Conservation (phyloP, 768 basidiomycete genomes). For the Mycena latifolia region DNA sequence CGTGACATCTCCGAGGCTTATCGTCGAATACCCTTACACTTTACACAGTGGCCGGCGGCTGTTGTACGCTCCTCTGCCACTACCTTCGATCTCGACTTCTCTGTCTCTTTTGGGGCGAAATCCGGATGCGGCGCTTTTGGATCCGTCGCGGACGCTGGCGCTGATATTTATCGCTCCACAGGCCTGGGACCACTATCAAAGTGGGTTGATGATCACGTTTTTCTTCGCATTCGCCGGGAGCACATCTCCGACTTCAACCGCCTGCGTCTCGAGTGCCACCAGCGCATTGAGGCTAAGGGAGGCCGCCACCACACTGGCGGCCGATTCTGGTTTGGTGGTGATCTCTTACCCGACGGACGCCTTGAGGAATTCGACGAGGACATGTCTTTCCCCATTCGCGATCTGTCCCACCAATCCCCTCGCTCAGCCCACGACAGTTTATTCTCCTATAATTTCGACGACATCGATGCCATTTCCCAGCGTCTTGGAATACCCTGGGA, state of each 20-base stretch:
- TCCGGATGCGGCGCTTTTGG: constrained; percentile 18
- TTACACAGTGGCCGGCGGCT: constrained; percentile 49
- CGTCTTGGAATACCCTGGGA: constrained; percentile 40
- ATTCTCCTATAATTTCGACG: constrained; percentile 36
- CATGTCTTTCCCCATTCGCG: constrained; percentile 27
- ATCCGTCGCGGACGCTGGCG: constrained; percentile 25
- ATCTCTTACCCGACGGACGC: constrained; percentile 1
- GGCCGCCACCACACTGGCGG: constrained; percentile 24
- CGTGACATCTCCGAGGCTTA: constrained; percentile 20
- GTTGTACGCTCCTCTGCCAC: constrained; percentile 40
- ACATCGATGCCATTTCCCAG: constrained; percentile 36
- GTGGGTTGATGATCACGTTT: constrained; percentile 45
- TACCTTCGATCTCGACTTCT: constrained; percentile 15
- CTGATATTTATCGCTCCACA: constrained; percentile 23
- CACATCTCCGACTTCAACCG: constrained; percentile 24
- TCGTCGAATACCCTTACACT: constrained; percentile 17
- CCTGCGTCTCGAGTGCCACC: background rate
- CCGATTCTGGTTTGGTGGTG: constrained; percentile 28
- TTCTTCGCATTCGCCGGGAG: constrained; percentile 30
- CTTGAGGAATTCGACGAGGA: constrained; percentile 35
- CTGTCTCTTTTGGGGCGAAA: constrained; percentile 24
- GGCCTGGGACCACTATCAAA: constrained; percentile 43
- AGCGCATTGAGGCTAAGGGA: background rate
- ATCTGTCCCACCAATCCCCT: constrained; percentile 31
- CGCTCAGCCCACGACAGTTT: constrained; percentile 1